A percentile compares a stretch with the other conserved stretches of the same genome.
These are phyloP conservation scores for Fusarium torulosum DNA, from an alignment of 2,329 filamentous ascomycete species.

Conservation along the genomic window DNA sequence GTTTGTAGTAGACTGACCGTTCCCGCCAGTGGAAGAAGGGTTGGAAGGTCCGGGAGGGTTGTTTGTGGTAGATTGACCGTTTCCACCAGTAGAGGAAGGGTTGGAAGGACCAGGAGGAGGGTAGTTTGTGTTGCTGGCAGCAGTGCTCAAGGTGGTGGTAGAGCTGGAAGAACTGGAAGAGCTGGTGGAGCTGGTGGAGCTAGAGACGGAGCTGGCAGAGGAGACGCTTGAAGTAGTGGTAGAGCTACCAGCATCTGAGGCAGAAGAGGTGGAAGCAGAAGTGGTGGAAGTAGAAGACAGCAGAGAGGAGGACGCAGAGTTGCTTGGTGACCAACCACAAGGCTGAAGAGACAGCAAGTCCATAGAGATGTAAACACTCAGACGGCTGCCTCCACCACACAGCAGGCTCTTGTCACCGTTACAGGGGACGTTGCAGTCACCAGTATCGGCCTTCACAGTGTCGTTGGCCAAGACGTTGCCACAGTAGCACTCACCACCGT, in stretches of 20 bases:
- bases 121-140: constrained; percentile 29
- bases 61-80: constrained; percentile 7
- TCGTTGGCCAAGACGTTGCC: constrained; percentile 66
- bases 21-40: constrained; percentile 36
- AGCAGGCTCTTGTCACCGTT: constrained; percentile 58
- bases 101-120: neutral
- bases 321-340: constrained; percentile 55
- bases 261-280: constrained; percentile 7
- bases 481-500: constrained; percentile 63
- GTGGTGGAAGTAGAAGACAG: constrained; percentile 28
- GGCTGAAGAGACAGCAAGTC: constrained; percentile 65
- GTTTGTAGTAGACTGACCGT: constrained; percentile 22
- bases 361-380: constrained; percentile 62
- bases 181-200: constrained; percentile 42
- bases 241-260: neutral
- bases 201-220: constrained; percentile 15
- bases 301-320: constrained; percentile 12
- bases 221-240: constrained; percentile 2
- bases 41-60: constrained; percentile 8
- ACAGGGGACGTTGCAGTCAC: constrained; percentile 65
- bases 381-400: constrained; percentile 59
- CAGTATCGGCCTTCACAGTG: constrained; percentile 52
- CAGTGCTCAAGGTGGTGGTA: constrained; percentile 51
- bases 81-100: neutral
- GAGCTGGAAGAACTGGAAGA: constrained; percentile 38